A percentile compares a stretch with the other conserved stretches of the same genome.
These are phyloP conservation scores for Gaultheria prostrata DNA, from an alignment of 148 eudicot genomes.

Conservation along the genomic window DNA sequence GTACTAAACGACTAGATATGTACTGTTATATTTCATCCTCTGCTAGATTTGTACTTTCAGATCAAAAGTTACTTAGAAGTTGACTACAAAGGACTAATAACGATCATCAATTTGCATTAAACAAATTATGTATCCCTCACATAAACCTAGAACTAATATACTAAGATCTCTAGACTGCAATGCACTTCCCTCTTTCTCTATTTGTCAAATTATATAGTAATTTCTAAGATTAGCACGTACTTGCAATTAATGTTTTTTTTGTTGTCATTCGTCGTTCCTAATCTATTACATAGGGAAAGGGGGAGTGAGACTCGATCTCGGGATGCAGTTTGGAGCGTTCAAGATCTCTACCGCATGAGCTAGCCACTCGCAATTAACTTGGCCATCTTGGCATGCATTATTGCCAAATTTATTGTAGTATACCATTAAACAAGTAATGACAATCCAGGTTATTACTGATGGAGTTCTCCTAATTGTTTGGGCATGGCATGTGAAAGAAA, in stretches of 20 bases:
- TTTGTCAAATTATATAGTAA: no score
- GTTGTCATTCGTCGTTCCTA: no score
- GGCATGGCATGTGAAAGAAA: not conserved
- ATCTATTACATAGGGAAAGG: no score
- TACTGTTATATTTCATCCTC: not conserved
- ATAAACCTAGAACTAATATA: not conserved
- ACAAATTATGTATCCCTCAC: not conserved
- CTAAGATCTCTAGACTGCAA: not conserved
- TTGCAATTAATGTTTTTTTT: no score
- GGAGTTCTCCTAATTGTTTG: not conserved
- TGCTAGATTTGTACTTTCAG: not conserved
- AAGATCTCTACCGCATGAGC: no score
- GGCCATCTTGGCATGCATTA: not conserved
- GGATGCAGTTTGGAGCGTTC: no score
- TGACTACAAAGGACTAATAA: not conserved
- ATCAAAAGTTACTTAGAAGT: not conserved
- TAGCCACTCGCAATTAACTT: no score
- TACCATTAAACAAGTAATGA: not conserved
- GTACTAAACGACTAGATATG: not conserved
- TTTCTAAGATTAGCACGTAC: not conserved
- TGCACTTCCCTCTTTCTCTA: not conserved
- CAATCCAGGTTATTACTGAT: not conserved
- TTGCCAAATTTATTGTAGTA: not conserved
- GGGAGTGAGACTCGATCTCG: no score
- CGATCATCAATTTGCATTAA: not conserved